Conservation (phyloP, 768 basidiomycete species). For the Tricholoma matsutake region DNA sequence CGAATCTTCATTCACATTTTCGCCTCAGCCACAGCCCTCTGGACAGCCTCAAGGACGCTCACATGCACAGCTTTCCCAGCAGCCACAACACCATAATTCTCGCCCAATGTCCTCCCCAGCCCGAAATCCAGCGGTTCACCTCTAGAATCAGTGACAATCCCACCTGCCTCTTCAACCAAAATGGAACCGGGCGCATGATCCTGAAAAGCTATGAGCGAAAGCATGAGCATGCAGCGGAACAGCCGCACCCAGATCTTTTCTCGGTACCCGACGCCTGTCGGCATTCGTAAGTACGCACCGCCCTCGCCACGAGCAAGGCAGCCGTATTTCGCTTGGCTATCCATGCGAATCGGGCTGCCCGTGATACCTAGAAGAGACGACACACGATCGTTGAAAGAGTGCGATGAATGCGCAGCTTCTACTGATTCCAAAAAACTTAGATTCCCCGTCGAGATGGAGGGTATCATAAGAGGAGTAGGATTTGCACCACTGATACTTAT, state of each 20-base stretch:
- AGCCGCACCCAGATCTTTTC: slow-evolving; percentile 93
- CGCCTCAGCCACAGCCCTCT: slow-evolving; percentile 44
- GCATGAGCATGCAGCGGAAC: background rate
- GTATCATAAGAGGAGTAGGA: slow-evolving; percentile 51
- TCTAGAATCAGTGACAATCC: slow-evolving; percentile 80
- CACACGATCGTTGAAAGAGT: slow-evolving; percentile 76
- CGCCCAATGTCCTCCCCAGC: slow-evolving; percentile 78
- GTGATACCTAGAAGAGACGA: slow-evolving; percentile 65
- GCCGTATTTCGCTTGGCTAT: slow-evolving; percentile 94
- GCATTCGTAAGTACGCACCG: slow-evolving; percentile 77
- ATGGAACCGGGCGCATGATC: slow-evolving; percentile 89
- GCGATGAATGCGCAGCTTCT: slow-evolving; percentile 89
- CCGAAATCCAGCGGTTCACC: slow-evolving; percentile 83
- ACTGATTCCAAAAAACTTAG: slow-evolving; percentile 87
- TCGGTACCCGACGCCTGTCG: slow-evolving; percentile 70
- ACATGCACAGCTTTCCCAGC: slow-evolving; percentile 70
- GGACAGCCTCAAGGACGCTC: slow-evolving; percentile 70
- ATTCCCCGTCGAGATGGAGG: slow-evolving; percentile 40
- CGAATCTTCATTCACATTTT: slow-evolving; percentile 26
- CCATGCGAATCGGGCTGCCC: slow-evolving; percentile 75
- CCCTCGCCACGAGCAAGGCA: slow-evolving; percentile 86
- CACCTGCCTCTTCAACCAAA: slow-evolving; percentile 87
- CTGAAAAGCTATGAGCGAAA: slow-evolving; percentile 31
- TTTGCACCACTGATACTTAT: slow-evolving; percentile 50
- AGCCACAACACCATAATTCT: slow-evolving; percentile 87